Evolutionary conservation across 1,284 basidiomycete genomes (phyloP).

Genomic region (Anthracocystis walkeri): DNA sequence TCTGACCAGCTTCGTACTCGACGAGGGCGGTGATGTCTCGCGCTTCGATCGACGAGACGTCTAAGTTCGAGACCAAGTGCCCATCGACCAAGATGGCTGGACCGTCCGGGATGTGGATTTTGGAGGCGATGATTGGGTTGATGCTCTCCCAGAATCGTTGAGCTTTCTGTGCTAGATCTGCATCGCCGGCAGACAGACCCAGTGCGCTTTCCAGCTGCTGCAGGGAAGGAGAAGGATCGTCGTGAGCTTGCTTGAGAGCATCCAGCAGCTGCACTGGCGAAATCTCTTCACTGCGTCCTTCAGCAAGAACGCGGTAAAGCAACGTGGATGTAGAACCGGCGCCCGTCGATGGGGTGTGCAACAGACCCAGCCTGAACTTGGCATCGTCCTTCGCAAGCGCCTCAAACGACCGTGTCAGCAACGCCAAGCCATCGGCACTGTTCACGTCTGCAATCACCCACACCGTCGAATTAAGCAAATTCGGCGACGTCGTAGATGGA

Average conservation of each 20-base stretch:
- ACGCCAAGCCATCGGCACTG: conserved; percentile 73
- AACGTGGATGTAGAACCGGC: conserved; percentile 32
- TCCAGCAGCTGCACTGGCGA: conserved; percentile 16
- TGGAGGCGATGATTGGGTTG: conserved; percentile 7
- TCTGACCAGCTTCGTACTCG: conserved; percentile 45
- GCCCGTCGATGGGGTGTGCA: conserved; percentile 16
- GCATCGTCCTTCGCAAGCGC: conserved; percentile 74
- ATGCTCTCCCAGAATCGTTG: conserved; percentile 22
- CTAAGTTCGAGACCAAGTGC: conserved; percentile 27
- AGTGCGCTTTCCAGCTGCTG: conserved; percentile 12
- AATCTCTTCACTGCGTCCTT: conserved; percentile 5
- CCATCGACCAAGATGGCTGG: conserved; percentile 51
- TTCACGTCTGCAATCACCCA: conserved; percentile 86
- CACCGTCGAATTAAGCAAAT: conserved; percentile 72
- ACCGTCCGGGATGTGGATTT: conserved; percentile 4
- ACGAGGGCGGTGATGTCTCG: conserved; percentile 46
- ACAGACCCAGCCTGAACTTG: conserved; percentile 30
- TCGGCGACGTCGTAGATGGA: conserved; percentile 70
- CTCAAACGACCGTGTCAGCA: conserved; percentile 77
- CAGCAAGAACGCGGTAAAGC: conserved; percentile 30
- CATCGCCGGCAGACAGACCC: not conserved
- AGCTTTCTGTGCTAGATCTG: not conserved
- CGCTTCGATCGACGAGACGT: conserved; percentile 18
- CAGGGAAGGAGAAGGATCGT: not conserved
- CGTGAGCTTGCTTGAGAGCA: conserved; percentile 10